A percentile compares a stretch with the other conserved stretches of the same genome.
These are phyloP conservation scores for Tetrahymena borealis DNA, from an alignment of 73 alveolate genomes.

Conservation along the genomic window DNA sequence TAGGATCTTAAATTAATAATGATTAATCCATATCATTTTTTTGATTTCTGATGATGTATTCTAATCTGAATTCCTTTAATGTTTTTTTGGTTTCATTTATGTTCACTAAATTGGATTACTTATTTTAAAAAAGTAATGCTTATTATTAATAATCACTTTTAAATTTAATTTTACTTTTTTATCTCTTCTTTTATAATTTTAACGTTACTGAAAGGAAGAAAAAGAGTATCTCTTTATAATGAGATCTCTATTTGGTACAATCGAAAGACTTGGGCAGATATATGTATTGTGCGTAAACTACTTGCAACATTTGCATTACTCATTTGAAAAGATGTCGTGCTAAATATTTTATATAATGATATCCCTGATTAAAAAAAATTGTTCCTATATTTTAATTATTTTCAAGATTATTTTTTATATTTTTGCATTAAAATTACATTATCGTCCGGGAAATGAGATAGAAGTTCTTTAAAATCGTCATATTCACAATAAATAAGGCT, in stretches of 20 bases:
- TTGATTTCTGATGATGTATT: not conserved
- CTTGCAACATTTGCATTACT: not conserved
- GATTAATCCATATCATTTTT: not conserved
- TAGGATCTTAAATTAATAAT: not conserved
- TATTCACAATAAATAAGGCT: not conserved
- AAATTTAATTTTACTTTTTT: not conserved
- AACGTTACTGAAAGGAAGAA: not conserved
- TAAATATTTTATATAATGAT: not conserved
- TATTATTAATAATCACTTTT: not conserved
- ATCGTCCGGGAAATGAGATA: not conserved
- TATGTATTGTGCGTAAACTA: not conserved
- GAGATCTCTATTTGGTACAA: not conserved
- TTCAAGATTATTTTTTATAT: not conserved
- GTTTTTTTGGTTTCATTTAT: not conserved
- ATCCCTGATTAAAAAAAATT: not conserved
- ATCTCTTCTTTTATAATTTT: not conserved
- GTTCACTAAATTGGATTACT: not conserved
- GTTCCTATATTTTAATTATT: not conserved
- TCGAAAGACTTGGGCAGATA: not conserved
- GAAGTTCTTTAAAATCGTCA: not conserved
- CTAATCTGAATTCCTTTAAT: not conserved
- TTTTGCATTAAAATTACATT: not conserved
- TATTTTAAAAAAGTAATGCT: too few species aligned
- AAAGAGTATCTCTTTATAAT: not conserved
- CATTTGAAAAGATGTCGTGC: not conserved